These are phyloP conservation scores for Talaromyces wortmannii DNA, from an alignment of 495 filamentous ascomycete species.

Conservation along the genomic window DNA sequence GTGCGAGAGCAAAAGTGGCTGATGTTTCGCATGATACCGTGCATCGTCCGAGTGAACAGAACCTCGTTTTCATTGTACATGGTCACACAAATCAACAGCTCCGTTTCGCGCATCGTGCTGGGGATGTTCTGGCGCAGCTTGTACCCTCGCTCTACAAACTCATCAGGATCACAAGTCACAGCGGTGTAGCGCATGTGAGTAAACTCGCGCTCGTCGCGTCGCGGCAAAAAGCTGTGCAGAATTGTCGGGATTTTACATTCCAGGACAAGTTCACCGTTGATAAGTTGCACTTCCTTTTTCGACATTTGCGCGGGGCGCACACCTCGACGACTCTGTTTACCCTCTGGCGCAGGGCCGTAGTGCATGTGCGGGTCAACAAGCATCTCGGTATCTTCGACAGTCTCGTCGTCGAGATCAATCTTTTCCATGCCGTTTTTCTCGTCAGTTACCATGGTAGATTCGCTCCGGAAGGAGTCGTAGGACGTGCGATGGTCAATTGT, in stretches of 20 bases:
- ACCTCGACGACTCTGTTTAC: conserved; percentile 78
- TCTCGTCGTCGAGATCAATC: conserved; percentile 31
- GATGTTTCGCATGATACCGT: conserved; percentile 98
- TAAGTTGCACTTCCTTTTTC: conserved; percentile 88
- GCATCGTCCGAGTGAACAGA: conserved; percentile 95
- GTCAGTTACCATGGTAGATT: conserved; percentile 56
- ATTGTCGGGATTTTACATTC: conserved; percentile 99
- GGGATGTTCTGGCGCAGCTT: conserved; percentile 95
- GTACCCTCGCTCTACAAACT: conserved; percentile 83
- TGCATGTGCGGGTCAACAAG: conserved; percentile 46
- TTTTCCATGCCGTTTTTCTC: conserved; percentile 40
- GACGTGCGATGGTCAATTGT: conserved; percentile 40
- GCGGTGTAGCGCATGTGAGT: conserved; percentile 99
- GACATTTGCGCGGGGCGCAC: conserved; percentile 79
- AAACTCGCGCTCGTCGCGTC: conserved; percentile 89
- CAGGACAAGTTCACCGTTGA: conserved; percentile 94
- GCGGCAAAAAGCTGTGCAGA: conserved; percentile 86
- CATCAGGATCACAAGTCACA: conserved; percentile 97
- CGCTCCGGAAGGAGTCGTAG: conserved; percentile 57
- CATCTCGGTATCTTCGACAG: conserved; percentile 28
- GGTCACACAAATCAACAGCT: conserved; percentile 94
- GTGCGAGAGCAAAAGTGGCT: conserved; percentile 89
- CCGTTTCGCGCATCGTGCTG: conserved; percentile 81
- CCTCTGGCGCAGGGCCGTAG: conserved; percentile 83
- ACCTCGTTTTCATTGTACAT: conserved; percentile 99